A percentile compares a stretch with the other conserved stretches of the same genome.
phyloP scores from a whole-genome alignment of 2,329 filamentous ascomycete species.

The Chrysosporium queenslandicum region DNA sequence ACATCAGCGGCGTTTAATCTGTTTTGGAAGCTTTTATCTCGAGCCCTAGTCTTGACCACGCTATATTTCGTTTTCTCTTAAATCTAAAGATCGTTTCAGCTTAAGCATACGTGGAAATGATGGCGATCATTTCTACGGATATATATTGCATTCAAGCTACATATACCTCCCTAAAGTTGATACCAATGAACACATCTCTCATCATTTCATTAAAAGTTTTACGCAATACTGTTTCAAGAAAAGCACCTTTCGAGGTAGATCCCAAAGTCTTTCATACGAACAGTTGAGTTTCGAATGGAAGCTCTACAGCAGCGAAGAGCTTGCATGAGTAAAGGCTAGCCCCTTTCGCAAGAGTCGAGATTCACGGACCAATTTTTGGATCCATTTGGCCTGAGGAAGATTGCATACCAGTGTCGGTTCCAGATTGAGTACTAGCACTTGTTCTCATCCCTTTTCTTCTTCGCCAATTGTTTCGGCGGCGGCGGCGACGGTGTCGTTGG shows the following conservation, averaged over 20 bases:
- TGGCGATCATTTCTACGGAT: background rate
- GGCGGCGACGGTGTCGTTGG: slow-evolving; percentile 13
- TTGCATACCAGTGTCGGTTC: background rate
- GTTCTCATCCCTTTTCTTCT: slow-evolving; percentile 9
- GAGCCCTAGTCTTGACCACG: no score
- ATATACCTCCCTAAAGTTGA: slow-evolving; percentile 13
- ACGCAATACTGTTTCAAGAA: slow-evolving; percentile 3
- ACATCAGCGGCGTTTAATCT: no score
- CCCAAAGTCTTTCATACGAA: slow-evolving; percentile 10
- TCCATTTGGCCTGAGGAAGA: background rate
- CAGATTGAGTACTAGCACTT: slow-evolving; percentile 4
- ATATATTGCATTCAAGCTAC: slow-evolving; percentile 1
- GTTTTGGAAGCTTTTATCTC: no score
- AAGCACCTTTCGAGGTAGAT: slow-evolving; percentile 9
- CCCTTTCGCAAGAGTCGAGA: background rate
- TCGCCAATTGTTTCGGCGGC: slow-evolving; percentile 15
- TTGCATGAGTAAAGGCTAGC: background rate
- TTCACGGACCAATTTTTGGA: background rate
- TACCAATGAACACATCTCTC: background rate
- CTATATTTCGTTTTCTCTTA: background rate
- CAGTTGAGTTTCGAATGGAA: background rate
- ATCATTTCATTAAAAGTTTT: slow-evolving; percentile 6
- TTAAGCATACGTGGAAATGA: no score
- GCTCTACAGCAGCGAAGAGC: background rate
- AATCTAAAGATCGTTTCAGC: no score